These are phyloP conservation scores for Kodamaea leandrae DNA, from an alignment of 805 yeast genomes.

Conservation along the genomic window DNA sequence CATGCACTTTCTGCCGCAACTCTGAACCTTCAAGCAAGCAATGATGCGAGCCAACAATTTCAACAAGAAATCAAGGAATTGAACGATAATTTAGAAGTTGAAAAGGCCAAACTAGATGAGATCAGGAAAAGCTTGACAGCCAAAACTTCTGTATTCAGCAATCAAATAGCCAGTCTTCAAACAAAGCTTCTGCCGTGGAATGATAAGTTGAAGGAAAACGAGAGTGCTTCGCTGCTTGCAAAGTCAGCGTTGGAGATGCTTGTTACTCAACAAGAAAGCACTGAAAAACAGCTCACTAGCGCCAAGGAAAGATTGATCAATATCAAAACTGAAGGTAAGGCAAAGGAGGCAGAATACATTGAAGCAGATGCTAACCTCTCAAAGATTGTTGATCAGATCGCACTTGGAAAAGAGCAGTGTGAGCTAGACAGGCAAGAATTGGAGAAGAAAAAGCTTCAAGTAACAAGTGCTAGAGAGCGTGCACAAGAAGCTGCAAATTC, in stretches of 20 bases:
- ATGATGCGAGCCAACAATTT: constrained; percentile 43
- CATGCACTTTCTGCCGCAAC: constrained; percentile 45
- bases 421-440: constrained; percentile 47
- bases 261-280: constrained; percentile 42
- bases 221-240: constrained; percentile 62
- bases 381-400: constrained; percentile 52
- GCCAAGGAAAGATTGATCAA: constrained; percentile 44
- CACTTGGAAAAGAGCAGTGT: constrained; percentile 57
- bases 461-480: constrained; percentile 56
- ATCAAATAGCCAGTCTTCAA: constrained; percentile 62
- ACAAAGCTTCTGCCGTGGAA: constrained; percentile 80
- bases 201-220: constrained; percentile 58
- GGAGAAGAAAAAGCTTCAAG: constrained; percentile 51
- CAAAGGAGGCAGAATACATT: constrained; percentile 45
- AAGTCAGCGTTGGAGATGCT: constrained; percentile 64
- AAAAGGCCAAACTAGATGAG: constrained; percentile 55
- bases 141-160: constrained; percentile 68
- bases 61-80: constrained; percentile 46
- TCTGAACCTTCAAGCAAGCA: constrained; percentile 45
- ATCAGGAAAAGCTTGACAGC: constrained; percentile 66
- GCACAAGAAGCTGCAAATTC: constrained; percentile 66
- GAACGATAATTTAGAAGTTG: constrained; percentile 45
- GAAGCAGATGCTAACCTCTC: constrained; percentile 48
- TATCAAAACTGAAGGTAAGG: constrained; percentile 48
- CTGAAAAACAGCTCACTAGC: constrained; percentile 43